Base-by-base conservation (phyloP, 768 basidiomycete species). In the Candolleomyces eurysporus region DNA sequence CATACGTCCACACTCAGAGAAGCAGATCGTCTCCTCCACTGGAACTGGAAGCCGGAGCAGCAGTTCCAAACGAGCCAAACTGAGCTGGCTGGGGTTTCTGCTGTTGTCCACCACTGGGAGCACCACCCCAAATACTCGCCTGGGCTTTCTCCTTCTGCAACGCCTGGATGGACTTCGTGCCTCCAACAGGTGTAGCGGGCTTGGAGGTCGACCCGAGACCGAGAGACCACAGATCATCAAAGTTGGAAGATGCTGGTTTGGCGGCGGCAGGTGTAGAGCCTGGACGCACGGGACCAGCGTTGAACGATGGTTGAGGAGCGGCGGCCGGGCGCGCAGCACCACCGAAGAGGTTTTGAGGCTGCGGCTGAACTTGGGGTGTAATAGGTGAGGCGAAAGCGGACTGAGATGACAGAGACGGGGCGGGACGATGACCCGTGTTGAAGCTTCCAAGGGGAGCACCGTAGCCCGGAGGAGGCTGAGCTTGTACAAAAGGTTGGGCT, bases 151-250 rank as follows among this genome's bases (percentile, higher is more conserved):
- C 94, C 75, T 85, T 88, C 76, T 93, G 91, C 64, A 97, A 71
- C 68, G 94, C 94, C 73, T 90, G 90, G 69, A 96, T 96, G 48
- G 89, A 91, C 80, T 94, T 94, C 43, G 79, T 79, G 0, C 71
- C 70, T 45, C 70, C 66, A 2, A 69, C 66, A 21, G 67, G 61
- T 19, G 73, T 61, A 19, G 48, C 70, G 2, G 83, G 70, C 52
- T 82, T 81, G 43, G 79, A 66, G 16, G 73, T 57, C 14, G 79
- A 58, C 13, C 89, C 89, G 42, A 96, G 81, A 2, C 89, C 91
- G 81, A 94, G 81, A 21, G 84, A 84, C 91, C 92, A 97, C 65
- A 97, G 72, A 71, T 97, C 95, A 64, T 95, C 95, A 68, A 96
- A 97, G 68, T 86, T 88, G 60, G 63, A 64, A 19, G 64, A 60